Evolutionary conservation across 768 basidiomycete species (phyloP), one percentile per base, ranked within the genome.

Genomic region (Boletus rex-veris): DNA sequence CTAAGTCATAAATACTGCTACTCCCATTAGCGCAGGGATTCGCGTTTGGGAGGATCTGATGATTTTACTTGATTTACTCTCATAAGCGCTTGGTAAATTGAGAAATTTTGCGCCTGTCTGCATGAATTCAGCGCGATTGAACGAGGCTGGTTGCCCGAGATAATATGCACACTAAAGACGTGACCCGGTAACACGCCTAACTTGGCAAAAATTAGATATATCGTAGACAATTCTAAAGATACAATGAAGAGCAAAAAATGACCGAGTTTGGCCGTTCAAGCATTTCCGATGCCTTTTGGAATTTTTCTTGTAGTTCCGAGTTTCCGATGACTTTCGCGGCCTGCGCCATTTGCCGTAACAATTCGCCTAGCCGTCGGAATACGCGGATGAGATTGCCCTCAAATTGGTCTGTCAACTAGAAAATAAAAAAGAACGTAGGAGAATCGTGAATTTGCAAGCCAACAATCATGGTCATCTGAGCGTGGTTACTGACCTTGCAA

Each of bases 261-360:
- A 98, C 93, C 1, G 92, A 94, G 68, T 94, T 95, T 1, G 89
- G 94, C 40, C 93, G 80, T 70, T 93, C 93, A 21, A 98, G 84
- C 89, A 95, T 86, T 72, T 94, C 92, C 0, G 90, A 86, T 15
- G 90, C 80, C 67, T 90, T 90, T 60, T 88, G 90, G 64, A 99
- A 98, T 71, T 94, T 97, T 63, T 94, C 85, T 72, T 94, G 85
- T 18, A 99, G 77, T 63, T 98, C 97, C 11, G 79, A 79, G 70
- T 98, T 98, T 11, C 97, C 97, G 58, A 98, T 98, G 18, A 97
- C 97, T 66, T 94, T 93, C 4, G 96, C 92, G 1, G 92, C 94
- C 63, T 89, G 84, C 14, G 86, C 84, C 97, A 99, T 99, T 73
- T 99, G 97, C 33, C 95, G 83, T 21, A 99, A 77, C 18, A 99